phyloP scores from a whole-genome alignment of 2,329 filamentous ascomycete species.

The Paraphoma sp. region DNA sequence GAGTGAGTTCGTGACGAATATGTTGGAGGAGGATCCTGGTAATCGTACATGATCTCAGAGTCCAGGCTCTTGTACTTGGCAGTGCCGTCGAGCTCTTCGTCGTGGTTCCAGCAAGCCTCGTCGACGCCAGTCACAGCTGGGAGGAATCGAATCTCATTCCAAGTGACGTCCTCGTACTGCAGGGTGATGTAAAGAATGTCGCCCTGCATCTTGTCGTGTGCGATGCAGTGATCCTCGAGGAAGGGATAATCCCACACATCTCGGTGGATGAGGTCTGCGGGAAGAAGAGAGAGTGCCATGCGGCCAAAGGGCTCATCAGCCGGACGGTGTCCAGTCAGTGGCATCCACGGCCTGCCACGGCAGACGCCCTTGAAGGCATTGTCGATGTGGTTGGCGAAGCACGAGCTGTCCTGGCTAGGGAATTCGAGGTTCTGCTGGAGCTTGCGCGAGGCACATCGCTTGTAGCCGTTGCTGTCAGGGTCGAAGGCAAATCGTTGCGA shows the following conservation, averaged over 20 bases:
- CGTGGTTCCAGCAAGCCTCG: constrained; percentile 48
- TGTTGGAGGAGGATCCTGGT: constrained; percentile 50
- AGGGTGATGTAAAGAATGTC: constrained; percentile 50
- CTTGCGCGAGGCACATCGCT: constrained; percentile 47
- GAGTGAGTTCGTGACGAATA: constrained; percentile 51
- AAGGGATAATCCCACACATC: constrained; percentile 50
- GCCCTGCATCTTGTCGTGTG: constrained; percentile 51
- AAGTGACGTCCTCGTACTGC: constrained; percentile 48
- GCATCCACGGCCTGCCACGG: constrained; percentile 50
- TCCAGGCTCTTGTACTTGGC: constrained; percentile 47
- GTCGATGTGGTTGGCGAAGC: constrained; percentile 46
- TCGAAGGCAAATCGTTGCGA: constrained; percentile 47
- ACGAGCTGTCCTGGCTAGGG: constrained; percentile 44
- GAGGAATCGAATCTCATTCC: constrained; percentile 48
- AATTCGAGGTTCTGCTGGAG: constrained; percentile 48
- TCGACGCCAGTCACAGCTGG: constrained; percentile 40
- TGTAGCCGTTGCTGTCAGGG: constrained; percentile 47
- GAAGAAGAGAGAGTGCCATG: constrained; percentile 46
- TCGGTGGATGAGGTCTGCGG: constrained; percentile 40
- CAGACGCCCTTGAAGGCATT: constrained; percentile 44
- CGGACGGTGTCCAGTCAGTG: constrained; percentile 47
- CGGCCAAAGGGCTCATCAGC: constrained; percentile 47
- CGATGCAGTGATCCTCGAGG: constrained; percentile 50
- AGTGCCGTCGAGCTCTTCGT: constrained; percentile 48
- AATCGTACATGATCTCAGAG: constrained; percentile 52